phyloP scores from a whole-genome alignment of 768 basidiomycete species.

The Termitomyces sp. region DNA sequence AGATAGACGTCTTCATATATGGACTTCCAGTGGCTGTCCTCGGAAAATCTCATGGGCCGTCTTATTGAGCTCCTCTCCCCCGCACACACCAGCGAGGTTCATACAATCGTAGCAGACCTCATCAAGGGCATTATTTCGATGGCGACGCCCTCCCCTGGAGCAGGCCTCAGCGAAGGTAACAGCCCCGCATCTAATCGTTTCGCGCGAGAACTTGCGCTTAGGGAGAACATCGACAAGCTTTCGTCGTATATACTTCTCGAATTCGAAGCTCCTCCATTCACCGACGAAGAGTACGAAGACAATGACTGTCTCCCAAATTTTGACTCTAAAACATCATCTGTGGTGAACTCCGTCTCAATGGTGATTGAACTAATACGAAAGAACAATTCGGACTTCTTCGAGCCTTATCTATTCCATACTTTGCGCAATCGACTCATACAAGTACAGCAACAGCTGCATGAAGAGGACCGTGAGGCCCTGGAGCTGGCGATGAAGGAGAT shows the following conservation, averaged over 20 bases:
- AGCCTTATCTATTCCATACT: constrained; percentile 95
- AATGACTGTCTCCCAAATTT: constrained; percentile 29
- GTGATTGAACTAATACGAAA: constrained; percentile 93
- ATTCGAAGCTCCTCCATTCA: constrained; percentile 30
- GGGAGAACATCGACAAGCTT: constrained; percentile 65
- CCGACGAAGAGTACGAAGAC: constrained; percentile 17
- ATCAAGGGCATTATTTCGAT: constrained; percentile 94
- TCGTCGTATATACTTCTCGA: constrained; percentile 73
- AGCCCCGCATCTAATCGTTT: constrained; percentile 81
- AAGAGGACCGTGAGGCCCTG: constrained; percentile 59
- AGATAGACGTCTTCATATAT: constrained; percentile 8
- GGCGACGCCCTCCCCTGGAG: constrained; percentile 81
- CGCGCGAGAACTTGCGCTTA: constrained; percentile 79
- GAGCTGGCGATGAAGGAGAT: constrained; percentile 75
- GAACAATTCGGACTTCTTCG: constrained; percentile 98
- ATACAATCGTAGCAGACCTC: constrained; percentile 83
- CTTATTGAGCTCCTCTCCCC: constrained; percentile 84
- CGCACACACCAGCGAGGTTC: constrained; percentile 63
- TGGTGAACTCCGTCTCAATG: constrained; percentile 82
- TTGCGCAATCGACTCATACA: constrained; percentile 86
- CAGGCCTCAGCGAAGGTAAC: constrained; percentile 65
- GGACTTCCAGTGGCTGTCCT: constrained; percentile 73
- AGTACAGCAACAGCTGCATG: constrained; percentile 69
- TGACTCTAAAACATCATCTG: constrained; percentile 66
- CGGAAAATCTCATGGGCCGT: constrained; percentile 74